These are phyloP conservation scores for Auriscalpium orientale DNA, from an alignment of 768 basidiomycete genomes.

Conservation along the genomic window DNA sequence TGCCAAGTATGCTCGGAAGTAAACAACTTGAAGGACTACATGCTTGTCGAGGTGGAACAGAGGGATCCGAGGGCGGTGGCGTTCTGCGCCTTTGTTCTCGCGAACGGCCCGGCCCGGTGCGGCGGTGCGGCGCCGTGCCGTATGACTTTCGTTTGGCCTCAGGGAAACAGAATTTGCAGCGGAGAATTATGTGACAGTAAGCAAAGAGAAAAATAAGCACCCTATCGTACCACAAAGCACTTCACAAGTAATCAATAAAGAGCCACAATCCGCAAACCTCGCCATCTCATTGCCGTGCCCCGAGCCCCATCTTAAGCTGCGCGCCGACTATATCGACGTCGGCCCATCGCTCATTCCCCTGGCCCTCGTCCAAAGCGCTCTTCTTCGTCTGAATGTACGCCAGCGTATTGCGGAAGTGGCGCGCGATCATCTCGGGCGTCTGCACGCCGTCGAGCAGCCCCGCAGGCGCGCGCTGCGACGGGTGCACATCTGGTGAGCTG, in stretches of 20 bases:
- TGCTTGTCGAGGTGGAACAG: not conserved
- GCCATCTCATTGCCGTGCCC: constrained; percentile 4
- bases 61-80: not conserved
- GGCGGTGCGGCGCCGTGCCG: not conserved
- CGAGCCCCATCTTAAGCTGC: constrained; percentile 73
- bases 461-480: constrained; percentile 78
- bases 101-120: not conserved
- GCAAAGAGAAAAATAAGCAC: not conserved
- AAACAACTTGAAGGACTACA: too few relatives aligned
- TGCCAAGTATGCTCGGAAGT: too few relatives aligned
- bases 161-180: not conserved
- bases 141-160: not conserved
- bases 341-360: constrained; percentile 54
- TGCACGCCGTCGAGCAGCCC: constrained; percentile 90
- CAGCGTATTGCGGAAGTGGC: constrained; percentile 91
- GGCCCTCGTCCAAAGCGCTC: constrained; percentile 34
- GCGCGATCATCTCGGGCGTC: constrained; percentile 86
- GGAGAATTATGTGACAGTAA: not conserved
- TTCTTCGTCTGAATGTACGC: constrained; percentile 77
- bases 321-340: constrained; percentile 88
- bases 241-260: not conserved
- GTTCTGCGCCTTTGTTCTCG: not conserved
- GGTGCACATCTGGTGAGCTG: constrained; percentile 79
- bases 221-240: not conserved
- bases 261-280: not conserved